A percentile compares a stretch with the other conserved stretches of the same genome.
Evolutionary conservation across 805 yeast species (phyloP).

Genomic region (Yarrowia keelungensis): DNA sequence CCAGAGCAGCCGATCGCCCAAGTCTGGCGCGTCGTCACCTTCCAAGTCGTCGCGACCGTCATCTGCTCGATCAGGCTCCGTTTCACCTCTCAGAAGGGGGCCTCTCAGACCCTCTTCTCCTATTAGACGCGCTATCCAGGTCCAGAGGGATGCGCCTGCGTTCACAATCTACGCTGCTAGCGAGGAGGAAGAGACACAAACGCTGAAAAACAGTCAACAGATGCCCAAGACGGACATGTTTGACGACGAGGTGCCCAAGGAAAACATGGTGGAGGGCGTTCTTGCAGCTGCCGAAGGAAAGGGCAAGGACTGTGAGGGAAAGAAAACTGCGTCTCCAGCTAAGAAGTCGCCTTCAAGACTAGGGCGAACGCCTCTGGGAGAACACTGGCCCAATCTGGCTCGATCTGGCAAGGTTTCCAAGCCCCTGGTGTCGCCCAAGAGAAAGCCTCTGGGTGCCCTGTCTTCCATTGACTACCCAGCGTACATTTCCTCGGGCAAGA

Average conservation of each 20-base stretch:
- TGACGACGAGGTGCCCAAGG: conserved; percentile 37
- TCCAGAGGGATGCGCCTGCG: conserved; percentile 28
- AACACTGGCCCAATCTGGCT: conserved; percentile 26
- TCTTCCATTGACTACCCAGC: conserved; percentile 28
- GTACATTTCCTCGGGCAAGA: conserved; percentile 19
- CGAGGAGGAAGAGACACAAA: conserved; percentile 28
- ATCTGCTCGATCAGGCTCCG: conserved; percentile 26
- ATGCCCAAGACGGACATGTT: conserved; percentile 33
- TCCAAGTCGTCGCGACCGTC: conserved; percentile 15
- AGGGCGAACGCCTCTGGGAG: conserved; percentile 28
- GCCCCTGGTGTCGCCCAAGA: conserved; percentile 20
- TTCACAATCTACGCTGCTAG: conserved; percentile 33
- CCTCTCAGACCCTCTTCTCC: conserved; percentile 18
- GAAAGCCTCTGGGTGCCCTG: conserved; percentile 8
- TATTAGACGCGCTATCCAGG: conserved; percentile 31
- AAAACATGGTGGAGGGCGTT: conserved; percentile 27
- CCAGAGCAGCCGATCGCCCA: conserved; percentile 32
- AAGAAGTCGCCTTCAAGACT: conserved; percentile 5
- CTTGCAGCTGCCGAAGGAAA: not conserved
- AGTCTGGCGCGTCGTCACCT: conserved; percentile 29
- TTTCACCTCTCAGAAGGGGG: conserved; percentile 19
- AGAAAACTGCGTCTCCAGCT: not conserved
- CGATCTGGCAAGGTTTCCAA: conserved; percentile 26
- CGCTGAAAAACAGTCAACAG: not conserved
- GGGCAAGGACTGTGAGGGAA: conserved; percentile 8